phyloP scores from a whole-genome alignment of 139 green algal species.

The Coelastrella sp. region DNA sequence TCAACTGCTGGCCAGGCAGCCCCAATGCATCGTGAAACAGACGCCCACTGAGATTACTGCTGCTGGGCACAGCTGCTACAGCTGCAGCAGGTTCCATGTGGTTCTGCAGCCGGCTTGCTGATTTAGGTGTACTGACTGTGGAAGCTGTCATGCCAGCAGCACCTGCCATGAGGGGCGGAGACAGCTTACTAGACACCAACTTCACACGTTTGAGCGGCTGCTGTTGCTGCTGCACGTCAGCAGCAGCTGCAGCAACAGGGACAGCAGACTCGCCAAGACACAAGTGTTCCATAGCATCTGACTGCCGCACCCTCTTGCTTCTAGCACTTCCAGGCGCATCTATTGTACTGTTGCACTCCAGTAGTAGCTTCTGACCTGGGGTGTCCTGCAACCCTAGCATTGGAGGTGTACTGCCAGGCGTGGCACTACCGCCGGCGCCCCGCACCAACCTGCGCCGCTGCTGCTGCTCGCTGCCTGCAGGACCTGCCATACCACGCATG shows the following conservation, averaged over 20 bases:
- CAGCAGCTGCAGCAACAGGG: neutral
- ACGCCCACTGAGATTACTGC: conserved; percentile 1
- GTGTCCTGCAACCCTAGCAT: conserved; percentile 2
- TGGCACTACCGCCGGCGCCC: neutral
- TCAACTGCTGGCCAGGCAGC: neutral
- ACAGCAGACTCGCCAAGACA: conserved; percentile 11
- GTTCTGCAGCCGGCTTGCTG: neutral
- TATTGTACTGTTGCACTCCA: neutral
- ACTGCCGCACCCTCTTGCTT: conserved; percentile 10
- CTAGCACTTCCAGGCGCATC: neutral
- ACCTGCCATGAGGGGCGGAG: neutral
- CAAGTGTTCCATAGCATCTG: conserved; percentile 25
- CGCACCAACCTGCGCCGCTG: conserved; percentile 6
- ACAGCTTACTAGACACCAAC: neutral
- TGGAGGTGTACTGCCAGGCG: neutral
- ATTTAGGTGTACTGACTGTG: neutral
- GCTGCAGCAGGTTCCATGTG: neutral
- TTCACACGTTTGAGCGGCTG: neutral
- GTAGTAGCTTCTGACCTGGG: neutral
- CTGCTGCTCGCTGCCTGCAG: conserved; percentile 2
- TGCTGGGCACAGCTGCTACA: conserved; percentile 2
- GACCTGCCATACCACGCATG: neutral
- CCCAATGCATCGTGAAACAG: neutral
- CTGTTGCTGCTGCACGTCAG: neutral
- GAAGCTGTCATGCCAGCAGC: neutral